Conservation (phyloP, 1,284 basidiomycete species). For the Neonothopanus nambi region DNA sequence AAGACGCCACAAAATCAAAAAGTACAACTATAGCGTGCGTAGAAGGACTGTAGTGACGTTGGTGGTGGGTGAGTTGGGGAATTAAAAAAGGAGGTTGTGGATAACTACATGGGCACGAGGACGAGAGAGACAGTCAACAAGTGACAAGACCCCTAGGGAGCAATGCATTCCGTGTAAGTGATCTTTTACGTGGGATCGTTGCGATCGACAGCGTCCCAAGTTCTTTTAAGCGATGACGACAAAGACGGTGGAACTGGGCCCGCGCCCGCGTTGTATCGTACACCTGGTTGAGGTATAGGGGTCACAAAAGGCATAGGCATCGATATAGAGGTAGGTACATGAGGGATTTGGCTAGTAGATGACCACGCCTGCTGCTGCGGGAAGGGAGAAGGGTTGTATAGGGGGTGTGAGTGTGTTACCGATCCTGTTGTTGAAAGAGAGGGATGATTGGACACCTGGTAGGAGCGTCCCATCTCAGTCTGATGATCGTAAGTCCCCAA, state of each 20-base stretch:
- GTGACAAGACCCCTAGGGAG: too few relatives aligned
- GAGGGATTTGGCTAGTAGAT: neutral
- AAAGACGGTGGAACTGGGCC: neutral
- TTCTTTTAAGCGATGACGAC: conserved; percentile 1
- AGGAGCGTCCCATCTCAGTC: neutral
- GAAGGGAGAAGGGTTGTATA: neutral
- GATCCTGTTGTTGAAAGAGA: neutral
- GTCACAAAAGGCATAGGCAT: conserved; percentile 7
- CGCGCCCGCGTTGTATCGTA: neutral
- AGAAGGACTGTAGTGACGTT: too few relatives aligned
- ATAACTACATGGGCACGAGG: too few relatives aligned
- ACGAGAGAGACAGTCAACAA: too few relatives aligned
- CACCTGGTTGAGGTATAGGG: neutral
- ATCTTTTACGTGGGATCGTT: neutral
- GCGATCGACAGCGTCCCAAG: conserved; percentile 1
- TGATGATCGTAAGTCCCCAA: conserved; percentile 3
- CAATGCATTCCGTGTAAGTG: too few relatives aligned
- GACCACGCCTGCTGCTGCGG: neutral
- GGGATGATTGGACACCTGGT: neutral
- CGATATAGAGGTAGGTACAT: conserved; percentile 1
- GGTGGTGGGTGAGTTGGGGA: too few relatives aligned
- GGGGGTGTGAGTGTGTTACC: neutral
- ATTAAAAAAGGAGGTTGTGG: too few relatives aligned
- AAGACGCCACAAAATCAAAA: too few relatives aligned
- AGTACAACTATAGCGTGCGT: too few relatives aligned